phyloP scores from a whole-genome alignment of 2,329 filamentous ascomycete genomes.

The Colletotrichum zoysiae region DNA sequence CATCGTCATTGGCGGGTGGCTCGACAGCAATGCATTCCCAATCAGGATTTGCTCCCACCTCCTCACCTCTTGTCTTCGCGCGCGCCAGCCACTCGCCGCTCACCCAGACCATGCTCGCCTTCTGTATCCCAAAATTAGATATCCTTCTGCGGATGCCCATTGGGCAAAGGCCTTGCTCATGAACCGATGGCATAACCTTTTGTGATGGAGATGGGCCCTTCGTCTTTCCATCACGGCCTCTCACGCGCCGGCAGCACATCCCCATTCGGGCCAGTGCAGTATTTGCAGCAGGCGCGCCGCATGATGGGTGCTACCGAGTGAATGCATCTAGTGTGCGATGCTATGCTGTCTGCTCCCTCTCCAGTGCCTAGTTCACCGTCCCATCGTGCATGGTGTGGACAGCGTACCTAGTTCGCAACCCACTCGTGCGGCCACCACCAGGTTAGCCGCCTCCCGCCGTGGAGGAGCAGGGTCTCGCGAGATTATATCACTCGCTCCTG shows the following conservation, averaged over 20 bases:
- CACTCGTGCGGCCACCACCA: conserved; percentile 27
- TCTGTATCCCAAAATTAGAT: conserved; percentile 54
- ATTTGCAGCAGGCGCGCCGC: conserved; percentile 32
- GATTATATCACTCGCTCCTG: conserved; percentile 34
- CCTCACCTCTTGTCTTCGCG: conserved; percentile 49
- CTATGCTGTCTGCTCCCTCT: conserved; percentile 20
- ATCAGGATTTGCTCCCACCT: conserved; percentile 36
- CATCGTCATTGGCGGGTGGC: conserved; percentile 39
- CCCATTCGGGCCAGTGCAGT: conserved; percentile 34
- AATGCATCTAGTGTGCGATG: conserved; percentile 8
- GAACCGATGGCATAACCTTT: conserved; percentile 26
- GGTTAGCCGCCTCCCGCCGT: conserved; percentile 33
- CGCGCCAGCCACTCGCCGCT: conserved; percentile 54
- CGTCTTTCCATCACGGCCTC: conserved; percentile 29
- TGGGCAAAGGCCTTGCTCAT: conserved; percentile 45
- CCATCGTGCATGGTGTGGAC: conserved; percentile 17
- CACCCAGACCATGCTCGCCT: conserved; percentile 42
- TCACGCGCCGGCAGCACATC: conserved; percentile 29
- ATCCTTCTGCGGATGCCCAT: conserved; percentile 46
- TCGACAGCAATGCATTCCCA: conserved; percentile 22
- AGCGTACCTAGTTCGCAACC: conserved; percentile 31
- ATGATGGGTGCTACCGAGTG: conserved; percentile 21
- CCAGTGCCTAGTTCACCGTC: conserved; percentile 25
- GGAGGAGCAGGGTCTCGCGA: conserved; percentile 28
- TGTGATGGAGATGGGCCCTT: conserved; percentile 29